A percentile compares a stretch with the other conserved stretches of the same genome.
These are phyloP conservation scores for Chaetomium sp. DNA, from an alignment of 2,329 filamentous ascomycete species.

Conservation along the genomic window DNA sequence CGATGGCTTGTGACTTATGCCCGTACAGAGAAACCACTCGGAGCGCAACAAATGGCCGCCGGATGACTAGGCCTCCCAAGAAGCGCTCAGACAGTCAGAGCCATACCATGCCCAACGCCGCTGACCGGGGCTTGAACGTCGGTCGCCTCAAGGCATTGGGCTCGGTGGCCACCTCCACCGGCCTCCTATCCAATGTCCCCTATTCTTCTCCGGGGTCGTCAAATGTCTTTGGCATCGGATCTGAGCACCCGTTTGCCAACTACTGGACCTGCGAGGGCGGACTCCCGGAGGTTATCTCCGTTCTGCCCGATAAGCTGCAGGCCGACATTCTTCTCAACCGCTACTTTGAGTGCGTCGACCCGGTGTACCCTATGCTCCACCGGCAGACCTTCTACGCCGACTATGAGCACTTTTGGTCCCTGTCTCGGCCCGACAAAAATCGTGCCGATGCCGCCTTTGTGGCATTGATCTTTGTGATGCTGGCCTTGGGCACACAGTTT, in stretches of 20 bases:
- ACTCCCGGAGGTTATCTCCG: constrained; percentile 71
- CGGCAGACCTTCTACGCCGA: constrained; percentile 74
- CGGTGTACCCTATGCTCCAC: constrained; percentile 80
- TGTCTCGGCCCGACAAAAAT: constrained; percentile 59
- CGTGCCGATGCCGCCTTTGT: constrained; percentile 68
- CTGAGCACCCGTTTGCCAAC: constrained; percentile 78
- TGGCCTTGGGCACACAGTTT: constrained; percentile 78
- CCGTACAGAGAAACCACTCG: constrained; percentile 57
- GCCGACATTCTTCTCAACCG: constrained; percentile 68
- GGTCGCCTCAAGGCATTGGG: constrained; percentile 52
- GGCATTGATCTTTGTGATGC: constrained; percentile 73
- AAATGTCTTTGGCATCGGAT: constrained; percentile 79
- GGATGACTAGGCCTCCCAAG: constrained; percentile 61
- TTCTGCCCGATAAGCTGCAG: constrained; percentile 74
- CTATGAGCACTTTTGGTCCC: constrained; percentile 76
- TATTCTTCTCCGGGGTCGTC: constrained; percentile 71
- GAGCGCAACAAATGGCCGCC: constrained; percentile 54
- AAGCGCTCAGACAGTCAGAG: constrained; percentile 51
- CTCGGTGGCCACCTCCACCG: constrained; percentile 58
- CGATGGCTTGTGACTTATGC: neutral
- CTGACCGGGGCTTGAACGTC: constrained; percentile 54
- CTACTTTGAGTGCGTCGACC: constrained; percentile 73
- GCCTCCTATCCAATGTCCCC: constrained; percentile 71
- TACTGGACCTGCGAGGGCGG: constrained; percentile 83
- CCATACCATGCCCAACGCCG: constrained; percentile 55